Conservation (phyloP, 106 monocot species). For the Allium sativum region DNA sequence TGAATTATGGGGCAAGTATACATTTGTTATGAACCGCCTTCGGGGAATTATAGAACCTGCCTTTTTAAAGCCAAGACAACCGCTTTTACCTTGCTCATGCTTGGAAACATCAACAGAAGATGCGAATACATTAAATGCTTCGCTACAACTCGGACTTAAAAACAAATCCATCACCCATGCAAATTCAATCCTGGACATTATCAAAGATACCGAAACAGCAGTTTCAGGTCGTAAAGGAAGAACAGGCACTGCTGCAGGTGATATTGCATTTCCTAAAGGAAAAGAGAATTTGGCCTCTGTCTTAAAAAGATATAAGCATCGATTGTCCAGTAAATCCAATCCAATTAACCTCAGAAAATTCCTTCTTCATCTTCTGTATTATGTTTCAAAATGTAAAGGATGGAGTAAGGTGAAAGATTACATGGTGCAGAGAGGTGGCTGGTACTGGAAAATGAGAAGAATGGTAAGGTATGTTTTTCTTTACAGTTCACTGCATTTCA, state of each 20-base stretch:
- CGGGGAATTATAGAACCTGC: constrained; percentile 83
- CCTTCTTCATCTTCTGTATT: too few species aligned
- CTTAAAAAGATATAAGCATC: constrained; percentile 78
- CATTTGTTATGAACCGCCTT: too few species aligned
- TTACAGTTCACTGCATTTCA: too few species aligned
- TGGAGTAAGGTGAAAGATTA: too few species aligned
- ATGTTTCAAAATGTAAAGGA: too few species aligned
- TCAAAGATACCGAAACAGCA: constrained; percentile 70
- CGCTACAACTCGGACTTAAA: constrained; percentile 8
- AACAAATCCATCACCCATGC: constrained; percentile 45
- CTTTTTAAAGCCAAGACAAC: constrained; percentile 40
- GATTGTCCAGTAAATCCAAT: too few species aligned
- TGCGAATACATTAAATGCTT: constrained; percentile 3
- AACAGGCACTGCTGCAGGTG: constrained; percentile 86
- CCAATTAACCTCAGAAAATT: too few species aligned
- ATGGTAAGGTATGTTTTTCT: too few species aligned
- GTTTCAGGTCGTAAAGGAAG: constrained; percentile 77
- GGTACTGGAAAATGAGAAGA: too few species aligned
- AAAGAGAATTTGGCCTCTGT: constrained; percentile 92
- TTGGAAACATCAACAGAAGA: constrained; percentile 22
- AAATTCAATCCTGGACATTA: constrained; percentile 46
- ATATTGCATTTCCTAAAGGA: constrained; percentile 93
- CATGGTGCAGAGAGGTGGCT: too few species aligned
- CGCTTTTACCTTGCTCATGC: constrained; percentile 39
- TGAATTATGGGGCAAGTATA: too few species aligned